phyloP scores from a whole-genome alignment of 2,329 filamentous ascomycete species.

The Tolypocladium paradoxum region DNA sequence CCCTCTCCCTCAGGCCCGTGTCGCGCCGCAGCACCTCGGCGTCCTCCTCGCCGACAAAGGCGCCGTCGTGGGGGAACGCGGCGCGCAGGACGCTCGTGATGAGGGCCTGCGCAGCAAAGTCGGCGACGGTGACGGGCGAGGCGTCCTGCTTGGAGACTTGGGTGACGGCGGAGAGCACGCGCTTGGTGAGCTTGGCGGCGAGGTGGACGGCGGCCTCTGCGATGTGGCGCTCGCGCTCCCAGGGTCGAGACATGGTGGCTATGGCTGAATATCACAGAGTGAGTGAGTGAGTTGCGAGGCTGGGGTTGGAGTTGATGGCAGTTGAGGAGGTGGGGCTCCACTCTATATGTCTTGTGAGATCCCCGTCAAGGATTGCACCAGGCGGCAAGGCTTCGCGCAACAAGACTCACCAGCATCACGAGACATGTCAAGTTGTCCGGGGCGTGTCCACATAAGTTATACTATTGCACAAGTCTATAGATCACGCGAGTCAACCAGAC shows the following conservation, averaged over 20 bases:
- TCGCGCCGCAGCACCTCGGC: conserved; percentile 40
- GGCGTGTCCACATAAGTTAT: neutral
- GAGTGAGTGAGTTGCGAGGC: neutral
- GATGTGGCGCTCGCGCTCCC: conserved; percentile 18
- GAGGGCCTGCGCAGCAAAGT: conserved; percentile 53
- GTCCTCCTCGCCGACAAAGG: conserved; percentile 52
- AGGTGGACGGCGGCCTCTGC: conserved; percentile 38
- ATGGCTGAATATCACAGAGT: too few relatives aligned
- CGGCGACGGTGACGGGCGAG: conserved; percentile 51
- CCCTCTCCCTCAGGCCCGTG: conserved; percentile 33
- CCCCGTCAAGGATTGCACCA: neutral
- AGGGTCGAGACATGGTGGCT: conserved; percentile 3
- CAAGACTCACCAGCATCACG: neutral
- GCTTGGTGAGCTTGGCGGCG: conserved; percentile 47
- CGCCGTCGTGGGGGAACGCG: conserved; percentile 38
- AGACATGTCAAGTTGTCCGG: neutral
- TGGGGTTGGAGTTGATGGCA: neutral
- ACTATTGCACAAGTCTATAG: neutral
- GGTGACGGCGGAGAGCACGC: conserved; percentile 28
- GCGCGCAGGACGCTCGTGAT: conserved; percentile 45
- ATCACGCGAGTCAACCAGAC: neutral
- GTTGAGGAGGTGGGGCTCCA: neutral
- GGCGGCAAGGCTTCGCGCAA: neutral
- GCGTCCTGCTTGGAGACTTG: conserved; percentile 46
- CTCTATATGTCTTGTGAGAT: neutral